Evolutionary conservation across 768 basidiomycete species (phyloP).

Genomic region (Lentinula guzmanii): DNA sequence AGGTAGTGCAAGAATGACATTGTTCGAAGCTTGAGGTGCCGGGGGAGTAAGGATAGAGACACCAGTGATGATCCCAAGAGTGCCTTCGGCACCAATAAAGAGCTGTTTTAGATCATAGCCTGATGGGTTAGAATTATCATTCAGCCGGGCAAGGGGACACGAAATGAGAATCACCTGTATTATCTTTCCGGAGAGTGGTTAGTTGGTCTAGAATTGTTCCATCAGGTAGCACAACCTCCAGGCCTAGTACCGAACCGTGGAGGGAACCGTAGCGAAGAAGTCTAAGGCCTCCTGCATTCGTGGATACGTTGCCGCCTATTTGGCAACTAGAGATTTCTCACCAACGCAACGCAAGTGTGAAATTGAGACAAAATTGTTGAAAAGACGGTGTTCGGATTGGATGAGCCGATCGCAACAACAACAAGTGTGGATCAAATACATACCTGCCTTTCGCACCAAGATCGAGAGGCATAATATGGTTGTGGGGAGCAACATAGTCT

Average conservation of each 20-base stretch:
- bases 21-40: conserved; percentile 78
- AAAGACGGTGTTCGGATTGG: not conserved
- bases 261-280: conserved; percentile 92
- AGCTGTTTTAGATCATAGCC: conserved; percentile 98
- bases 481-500: conserved; percentile 77
- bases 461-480: conserved; percentile 96
- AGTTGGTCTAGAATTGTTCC: conserved; percentile 87
- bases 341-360: not conserved
- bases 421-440: not conserved
- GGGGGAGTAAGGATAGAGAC: conserved; percentile 92
- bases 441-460: conserved; percentile 95
- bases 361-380: not conserved
- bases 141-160: not conserved
- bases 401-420: conserved; percentile 1
- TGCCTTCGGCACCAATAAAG: conserved; percentile 97
- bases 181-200: conserved; percentile 92
- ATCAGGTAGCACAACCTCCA: conserved; percentile 94
- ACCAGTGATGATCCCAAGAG: conserved; percentile 90
- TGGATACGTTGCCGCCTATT: conserved; percentile 95
- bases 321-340: conserved; percentile 61
- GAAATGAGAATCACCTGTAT: conserved; percentile 62
- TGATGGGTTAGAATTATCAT: conserved; percentile 19
- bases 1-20: conserved; percentile 86
- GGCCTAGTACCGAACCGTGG: conserved; percentile 89
- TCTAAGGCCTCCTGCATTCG: conserved; percentile 96